Evolutionary conservation across 495 filamentous ascomycete genomes (phyloP), one percentile per base, ranked within the genome.

Genomic region (Penicillium canescens): DNA sequence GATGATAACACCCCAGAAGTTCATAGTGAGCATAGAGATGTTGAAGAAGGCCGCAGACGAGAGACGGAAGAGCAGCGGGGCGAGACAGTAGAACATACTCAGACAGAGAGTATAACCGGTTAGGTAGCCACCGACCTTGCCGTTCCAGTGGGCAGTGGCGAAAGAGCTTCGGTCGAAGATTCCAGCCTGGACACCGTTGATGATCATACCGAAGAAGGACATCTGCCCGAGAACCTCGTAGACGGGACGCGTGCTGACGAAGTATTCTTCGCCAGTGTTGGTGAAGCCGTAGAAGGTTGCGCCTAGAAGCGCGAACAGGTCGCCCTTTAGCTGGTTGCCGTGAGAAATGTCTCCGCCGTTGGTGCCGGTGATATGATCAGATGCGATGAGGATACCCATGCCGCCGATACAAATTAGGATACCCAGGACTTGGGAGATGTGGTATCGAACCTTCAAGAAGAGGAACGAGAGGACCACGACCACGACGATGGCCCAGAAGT

Each of bases 401-500:
- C 94, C 94, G 50, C 89, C 91, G 72, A 90, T 89, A 75, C 91
- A 96, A 74, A 96, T 78, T 33, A 96, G 59, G 66, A 98, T 97
- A 34, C 94, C 94, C 21, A 80, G 48, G 50, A 96, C 82, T 72
- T 98, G 95, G 21, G 87, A 79, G 60, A 79, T 71, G 69, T 91
- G 89, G 77, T 98, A 98, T 48, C 94, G 90, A 21, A 98, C 94
- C 34, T 76, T 77, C 21, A 98, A 82, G 65, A 96, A 78, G 40
- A 85, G 42, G 72, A 92, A 89, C 8, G 92, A 96, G 61, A 97
- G 71, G 54, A 87, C 66, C 23, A 98, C 91, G 24, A 98, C 94
- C 51, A 94, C 85, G 16, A 93, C 90, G 55, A 98, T 98, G 59
- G 92, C 87, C 93, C 94, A 98, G 81, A 98, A 98, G 79, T 96